A percentile compares a stretch with the other conserved stretches of the same genome.
Conservation (phyloP, 2,329 filamentous ascomycete species). For the Mollisia scopiformis region DNA sequence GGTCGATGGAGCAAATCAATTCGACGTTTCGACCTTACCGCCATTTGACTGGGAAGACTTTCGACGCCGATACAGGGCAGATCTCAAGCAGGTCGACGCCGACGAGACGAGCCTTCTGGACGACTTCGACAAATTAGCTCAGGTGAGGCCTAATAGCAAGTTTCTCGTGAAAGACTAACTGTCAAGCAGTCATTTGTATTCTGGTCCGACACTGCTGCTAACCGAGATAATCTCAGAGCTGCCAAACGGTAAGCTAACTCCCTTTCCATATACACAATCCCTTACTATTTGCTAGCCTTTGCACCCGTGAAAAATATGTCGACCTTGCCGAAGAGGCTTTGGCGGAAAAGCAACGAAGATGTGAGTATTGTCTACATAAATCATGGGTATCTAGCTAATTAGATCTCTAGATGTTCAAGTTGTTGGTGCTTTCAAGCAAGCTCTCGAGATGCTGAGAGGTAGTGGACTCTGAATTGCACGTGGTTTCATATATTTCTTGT, state of each 20-base stretch:
- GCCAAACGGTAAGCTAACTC: conserved; percentile 65
- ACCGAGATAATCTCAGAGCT: conserved; percentile 76
- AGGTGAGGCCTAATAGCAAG: conserved; percentile 17
- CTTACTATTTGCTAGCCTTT: conserved; percentile 56
- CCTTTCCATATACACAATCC: not conserved
- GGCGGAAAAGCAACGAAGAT: conserved; percentile 76
- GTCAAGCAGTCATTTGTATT: conserved; percentile 69
- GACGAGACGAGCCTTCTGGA: conserved; percentile 67
- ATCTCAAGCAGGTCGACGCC: conserved; percentile 63
- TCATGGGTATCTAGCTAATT: not conserved
- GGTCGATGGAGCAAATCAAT: conserved; percentile 7
- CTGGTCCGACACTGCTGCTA: conserved; percentile 75
- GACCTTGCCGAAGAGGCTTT: conserved; percentile 73
- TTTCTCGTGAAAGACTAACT: not conserved
- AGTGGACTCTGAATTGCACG: not conserved
- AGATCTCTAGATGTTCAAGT: conserved; percentile 54
- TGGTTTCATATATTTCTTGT: not conserved
- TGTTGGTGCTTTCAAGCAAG: conserved; percentile 64
- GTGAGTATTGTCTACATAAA: conserved; percentile 54
- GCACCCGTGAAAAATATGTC: conserved; percentile 78
- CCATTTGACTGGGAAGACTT: conserved; percentile 78
- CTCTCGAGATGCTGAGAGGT: conserved; percentile 44
- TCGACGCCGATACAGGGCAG: conserved; percentile 67
- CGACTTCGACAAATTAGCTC: conserved; percentile 69
- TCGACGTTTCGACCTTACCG: conserved; percentile 26